Evolutionary conservation across 1,284 basidiomycete species (phyloP).

Genomic region (Irpex rosettiformis): DNA sequence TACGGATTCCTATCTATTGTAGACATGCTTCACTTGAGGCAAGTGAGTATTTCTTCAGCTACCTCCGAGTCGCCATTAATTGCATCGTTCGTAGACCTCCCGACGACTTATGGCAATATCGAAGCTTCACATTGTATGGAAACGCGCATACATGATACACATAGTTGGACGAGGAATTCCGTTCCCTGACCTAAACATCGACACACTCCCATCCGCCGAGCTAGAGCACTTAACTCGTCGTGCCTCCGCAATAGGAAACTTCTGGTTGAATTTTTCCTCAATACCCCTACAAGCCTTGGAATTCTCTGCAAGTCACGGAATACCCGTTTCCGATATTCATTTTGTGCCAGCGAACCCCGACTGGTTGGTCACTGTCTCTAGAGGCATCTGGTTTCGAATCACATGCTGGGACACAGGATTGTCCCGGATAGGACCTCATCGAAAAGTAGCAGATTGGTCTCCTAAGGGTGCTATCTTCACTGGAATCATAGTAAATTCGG

Average conservation of each 20-base stretch:
- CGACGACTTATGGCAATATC: constrained; percentile 41
- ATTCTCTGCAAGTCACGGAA: constrained; percentile 32
- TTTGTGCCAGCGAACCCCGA: constrained; percentile 43
- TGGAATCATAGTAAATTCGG: constrained; percentile 45
- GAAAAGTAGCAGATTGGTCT: constrained; percentile 45
- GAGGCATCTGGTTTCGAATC: constrained; percentile 55
- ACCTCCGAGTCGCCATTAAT: neutral
- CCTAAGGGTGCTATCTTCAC: constrained; percentile 49
- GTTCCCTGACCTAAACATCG: constrained; percentile 34
- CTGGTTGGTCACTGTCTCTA: constrained; percentile 50
- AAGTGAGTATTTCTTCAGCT: constrained; percentile 32
- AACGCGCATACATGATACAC: constrained; percentile 40
- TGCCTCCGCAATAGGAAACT: constrained; percentile 41
- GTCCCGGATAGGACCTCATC: constrained; percentile 12
- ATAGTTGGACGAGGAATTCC: constrained; percentile 44
- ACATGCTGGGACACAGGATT: constrained; percentile 45
- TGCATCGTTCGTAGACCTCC: constrained; percentile 39
- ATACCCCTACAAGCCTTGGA: constrained; percentile 17
- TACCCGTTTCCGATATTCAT: constrained; percentile 45
- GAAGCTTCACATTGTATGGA: constrained; percentile 49
- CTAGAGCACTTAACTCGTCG: constrained; percentile 43
- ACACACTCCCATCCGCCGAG: constrained; percentile 30
- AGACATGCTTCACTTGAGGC: constrained; percentile 44
- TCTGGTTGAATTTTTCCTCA: constrained; percentile 38
- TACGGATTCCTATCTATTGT: constrained; percentile 42